Conservation (phyloP, 164 flowering plant species). For the Taxillus chinensis region DNA sequence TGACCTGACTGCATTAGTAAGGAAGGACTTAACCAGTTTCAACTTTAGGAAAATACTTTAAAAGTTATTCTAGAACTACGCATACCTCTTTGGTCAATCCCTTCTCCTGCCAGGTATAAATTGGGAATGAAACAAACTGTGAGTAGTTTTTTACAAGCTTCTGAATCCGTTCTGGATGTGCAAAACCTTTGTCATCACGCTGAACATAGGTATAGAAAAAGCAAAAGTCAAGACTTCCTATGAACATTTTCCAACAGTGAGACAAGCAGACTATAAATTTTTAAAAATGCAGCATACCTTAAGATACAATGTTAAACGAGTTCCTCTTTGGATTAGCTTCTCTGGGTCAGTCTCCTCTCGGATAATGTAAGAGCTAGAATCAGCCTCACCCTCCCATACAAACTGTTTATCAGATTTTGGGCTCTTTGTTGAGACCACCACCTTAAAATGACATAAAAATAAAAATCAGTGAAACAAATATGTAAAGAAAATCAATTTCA, state of each 20-base stretch:
- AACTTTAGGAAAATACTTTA: not conserved
- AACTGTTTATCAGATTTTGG: constrained; percentile 95
- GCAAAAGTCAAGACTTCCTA: not conserved
- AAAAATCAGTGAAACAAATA: not conserved
- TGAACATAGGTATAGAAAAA: constrained; percentile 19
- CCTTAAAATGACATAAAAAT: constrained; percentile 31
- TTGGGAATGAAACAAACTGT: constrained; percentile 94
- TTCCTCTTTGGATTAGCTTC: constrained; percentile 83
- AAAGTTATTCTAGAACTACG: not conserved
- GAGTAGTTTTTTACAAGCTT: constrained; percentile 93
- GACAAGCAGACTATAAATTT: not conserved
- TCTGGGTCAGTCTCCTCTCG: constrained; percentile 90
- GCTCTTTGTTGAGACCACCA: constrained; percentile 84
- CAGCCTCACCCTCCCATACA: constrained; percentile 95
- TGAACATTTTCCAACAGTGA: not conserved
- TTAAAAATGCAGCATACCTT: constrained; percentile 40
- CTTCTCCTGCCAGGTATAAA: constrained; percentile 93
- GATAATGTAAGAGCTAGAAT: constrained; percentile 75
- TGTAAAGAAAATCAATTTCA: not conserved
- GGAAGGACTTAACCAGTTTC: too few relatives aligned
- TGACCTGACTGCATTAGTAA: too few relatives aligned
- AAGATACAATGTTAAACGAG: constrained; percentile 69
- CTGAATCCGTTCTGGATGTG: constrained; percentile 84
- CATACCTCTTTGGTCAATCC: constrained; percentile 88
- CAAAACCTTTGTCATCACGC: constrained; percentile 84